Base-by-base conservation (phyloP, 2,329 filamentous ascomycete species). In the Thyridium curvatum region DNA sequence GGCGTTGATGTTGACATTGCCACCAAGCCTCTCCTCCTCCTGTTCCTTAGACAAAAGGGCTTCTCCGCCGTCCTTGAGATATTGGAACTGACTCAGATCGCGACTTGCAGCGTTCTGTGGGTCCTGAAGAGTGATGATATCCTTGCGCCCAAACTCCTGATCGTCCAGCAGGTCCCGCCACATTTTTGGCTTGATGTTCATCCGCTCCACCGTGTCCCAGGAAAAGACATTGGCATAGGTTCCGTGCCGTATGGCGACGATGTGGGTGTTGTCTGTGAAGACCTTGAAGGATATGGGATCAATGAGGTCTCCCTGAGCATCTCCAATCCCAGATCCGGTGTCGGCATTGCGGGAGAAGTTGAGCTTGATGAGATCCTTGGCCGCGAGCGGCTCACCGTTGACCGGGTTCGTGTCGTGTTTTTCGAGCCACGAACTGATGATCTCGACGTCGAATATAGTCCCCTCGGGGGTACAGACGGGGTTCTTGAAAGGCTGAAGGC, bases 231-330 rank as follows among this genome's bases (percentile, higher is more conserved):
- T 98, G 36, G 91, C 91, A 41, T 90, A 91, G 40, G 73, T 84
- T 39, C 78, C 79, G 61, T 85, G 80, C 41, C 80, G 75, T 46
- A 98, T 72, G 13, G 90, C 91, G 34, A 97, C 87, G 42, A 98
- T 87, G 61, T 97, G 93, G 4, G 93, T 97, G 62, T 97, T 97
- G 60, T 98, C 89, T 34, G 93, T 98, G 54, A 98, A 88, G 32
- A 94, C 86, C 62, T 98, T 98, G 72, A 86, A 97, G 1, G 90
- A 96, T 34, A 98, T 91, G 0, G 93, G 94, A 54, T 98, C 93
- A 46, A 97, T 87, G 53, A 93, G 86, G 52, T 97, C 93, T 38
- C 79, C 85, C 43, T 74, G 71, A 13, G 69, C 73, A 45, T 79
- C 74, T 46, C 65, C 68, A 31, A 63, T 59, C 8, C 65, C 65